Evolutionary conservation across 2,329 filamentous ascomycete species (phyloP), one percentile per base, ranked within the genome.

Genomic region (Fusarium hostae): DNA sequence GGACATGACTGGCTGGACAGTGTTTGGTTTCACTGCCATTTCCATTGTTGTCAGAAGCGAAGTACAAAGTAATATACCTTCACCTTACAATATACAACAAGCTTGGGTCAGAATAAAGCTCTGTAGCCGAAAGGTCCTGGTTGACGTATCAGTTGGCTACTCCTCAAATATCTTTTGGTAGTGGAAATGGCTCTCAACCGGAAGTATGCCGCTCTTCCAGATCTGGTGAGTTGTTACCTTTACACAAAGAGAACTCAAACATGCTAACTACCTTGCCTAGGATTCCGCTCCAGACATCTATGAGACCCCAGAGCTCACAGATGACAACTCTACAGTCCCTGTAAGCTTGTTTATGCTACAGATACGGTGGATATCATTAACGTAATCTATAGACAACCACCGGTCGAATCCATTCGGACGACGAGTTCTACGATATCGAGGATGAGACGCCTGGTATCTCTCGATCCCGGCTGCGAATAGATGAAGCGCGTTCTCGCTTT

Each of bases 201-300:
- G 78, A 96, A 96, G 85, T 96, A 95, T 79, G 92, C 93, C 55
- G 91, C 90, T 62, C 84, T 96, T 71, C 93, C 93, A 63, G 93
- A 95, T 80, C 83, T 96, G 80, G 93, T 95, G 84, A 71, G 81
- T 70, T 59, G 43, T 57, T 34, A 59, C 43, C 52, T 52, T 22
- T 40, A 43, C 47, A 63, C 48, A 44, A 39, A 58, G 44, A 60
- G 32, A 44, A n/a, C 28, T 45, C 57, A 43, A 40, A 32, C 37
- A 26, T 69, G 50, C 73, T 77, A 63, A 76, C 50, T 51, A 35
- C 48, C 34, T 74, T 48, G 30, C 54, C 34, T 74, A 97, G 93
- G 95, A 98, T 83, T 92, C 92, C 59, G 94, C 95, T 32, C 95
- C 95, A 73, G 96, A 98, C 79, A 94, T 97, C 77, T 98, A 98